Evolutionary conservation across 129 eudicot genomes (phyloP).

Genomic region (Pseudognaphalium luteoalbum): DNA sequence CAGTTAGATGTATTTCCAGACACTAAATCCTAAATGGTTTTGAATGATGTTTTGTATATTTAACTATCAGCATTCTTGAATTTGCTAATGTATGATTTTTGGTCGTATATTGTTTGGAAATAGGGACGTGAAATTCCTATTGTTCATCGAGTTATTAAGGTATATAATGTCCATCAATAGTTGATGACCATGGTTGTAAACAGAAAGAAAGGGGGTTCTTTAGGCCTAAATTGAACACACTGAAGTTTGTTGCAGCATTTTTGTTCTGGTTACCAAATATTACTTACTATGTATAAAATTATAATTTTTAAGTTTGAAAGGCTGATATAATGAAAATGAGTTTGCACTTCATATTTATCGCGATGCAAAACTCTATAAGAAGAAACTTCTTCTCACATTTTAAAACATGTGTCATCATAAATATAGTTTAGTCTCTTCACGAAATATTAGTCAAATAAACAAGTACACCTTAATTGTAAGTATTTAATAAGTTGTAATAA

Average conservation of each 20-base stretch:
- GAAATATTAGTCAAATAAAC: background rate
- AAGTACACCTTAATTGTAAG: too few relatives aligned
- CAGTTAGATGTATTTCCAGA: too few relatives aligned
- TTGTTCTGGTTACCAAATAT: background rate
- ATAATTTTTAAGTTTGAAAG: background rate
- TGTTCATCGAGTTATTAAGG: slow-evolving; percentile 24
- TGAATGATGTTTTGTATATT: background rate
- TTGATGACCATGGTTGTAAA: background rate
- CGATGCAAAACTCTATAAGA: background rate
- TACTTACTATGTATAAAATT: background rate
- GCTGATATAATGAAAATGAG: background rate
- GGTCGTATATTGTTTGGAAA: slow-evolving; percentile 9
- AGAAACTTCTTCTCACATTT: background rate
- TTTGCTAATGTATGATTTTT: slow-evolving; percentile 4
- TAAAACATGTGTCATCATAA: background rate
- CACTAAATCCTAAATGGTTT: too few relatives aligned
- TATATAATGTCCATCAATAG: background rate
- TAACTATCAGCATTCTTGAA: background rate
- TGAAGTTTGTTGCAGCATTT: background rate
- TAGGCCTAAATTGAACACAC: background rate
- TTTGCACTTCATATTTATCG: too few relatives aligned
- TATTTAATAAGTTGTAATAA: background rate
- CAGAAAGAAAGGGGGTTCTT: slow-evolving; percentile 11
- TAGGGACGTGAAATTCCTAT: slow-evolving; percentile 28
- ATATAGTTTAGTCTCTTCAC: background rate